Percentiles rank a stretch among this genome's conserved stretches.
Conservation (phyloP, 2,329 filamentous ascomycete species). For the Aspergillus pseudoglaucus region DNA sequence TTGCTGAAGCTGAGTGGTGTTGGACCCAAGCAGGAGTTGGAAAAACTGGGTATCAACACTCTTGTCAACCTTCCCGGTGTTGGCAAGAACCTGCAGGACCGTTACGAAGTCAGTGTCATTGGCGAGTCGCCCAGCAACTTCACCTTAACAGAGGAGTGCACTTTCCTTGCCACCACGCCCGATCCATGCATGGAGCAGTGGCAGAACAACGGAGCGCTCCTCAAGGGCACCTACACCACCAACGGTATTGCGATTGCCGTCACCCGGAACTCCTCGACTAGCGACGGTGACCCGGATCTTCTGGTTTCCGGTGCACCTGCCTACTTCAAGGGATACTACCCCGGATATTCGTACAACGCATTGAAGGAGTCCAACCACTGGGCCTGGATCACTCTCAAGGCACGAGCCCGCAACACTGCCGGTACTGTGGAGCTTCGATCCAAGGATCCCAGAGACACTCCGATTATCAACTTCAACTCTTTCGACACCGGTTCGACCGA, state of each 20-base stretch:
- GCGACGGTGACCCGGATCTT: constrained; percentile 45
- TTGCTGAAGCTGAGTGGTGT: constrained; percentile 57
- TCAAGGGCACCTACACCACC: constrained; percentile 40
- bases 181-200: constrained; percentile 42
- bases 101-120: constrained; percentile 51
- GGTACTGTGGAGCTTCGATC: constrained; percentile 57
- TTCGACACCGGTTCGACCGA: constrained; percentile 35
- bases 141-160: constrained; percentile 24
- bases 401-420: constrained; percentile 54
- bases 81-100: constrained; percentile 57
- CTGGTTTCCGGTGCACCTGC: constrained; percentile 51
- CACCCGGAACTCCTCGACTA: constrained; percentile 28
- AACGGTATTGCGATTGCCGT: constrained; percentile 51
- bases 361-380: constrained; percentile 35
- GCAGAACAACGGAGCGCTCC: constrained; percentile 28
- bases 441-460: constrained; percentile 56
- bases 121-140: constrained; percentile 36
- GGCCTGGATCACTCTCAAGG: constrained; percentile 50
- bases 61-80: constrained; percentile 54
- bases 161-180: constrained; percentile 18
- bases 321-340: constrained; percentile 48
- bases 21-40: constrained; percentile 48
- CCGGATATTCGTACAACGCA: constrained; percentile 39
- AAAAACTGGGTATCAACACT: constrained; percentile 45
- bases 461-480: constrained; percentile 57